These are phyloP conservation scores for Tuber umbilicatum DNA, from an alignment of 495 filamentous ascomycete species.

Conservation along the genomic window DNA sequence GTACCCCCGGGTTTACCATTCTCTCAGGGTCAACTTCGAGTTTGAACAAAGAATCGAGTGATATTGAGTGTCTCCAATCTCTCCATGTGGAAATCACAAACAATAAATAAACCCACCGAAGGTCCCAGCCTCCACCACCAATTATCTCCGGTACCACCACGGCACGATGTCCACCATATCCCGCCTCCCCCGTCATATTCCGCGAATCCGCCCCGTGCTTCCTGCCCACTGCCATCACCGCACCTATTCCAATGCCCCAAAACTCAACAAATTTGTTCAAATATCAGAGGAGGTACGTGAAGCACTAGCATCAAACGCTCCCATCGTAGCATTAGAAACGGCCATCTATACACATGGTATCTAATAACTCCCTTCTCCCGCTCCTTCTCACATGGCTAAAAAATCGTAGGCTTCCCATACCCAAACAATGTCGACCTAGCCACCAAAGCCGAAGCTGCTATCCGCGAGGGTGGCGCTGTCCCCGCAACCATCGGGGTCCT, in stretches of 20 bases:
- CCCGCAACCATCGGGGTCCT: constrained; percentile 89
- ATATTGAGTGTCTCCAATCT: background rate
- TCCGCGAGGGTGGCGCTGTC: constrained; percentile 73
- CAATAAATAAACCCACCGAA: background rate
- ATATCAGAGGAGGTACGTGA: constrained; percentile 77
- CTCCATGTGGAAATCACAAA: background rate
- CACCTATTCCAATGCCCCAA: constrained; percentile 19
- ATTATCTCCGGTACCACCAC: background rate
- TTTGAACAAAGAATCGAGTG: background rate
- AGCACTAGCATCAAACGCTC: constrained; percentile 62
- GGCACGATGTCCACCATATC: constrained; percentile 21
- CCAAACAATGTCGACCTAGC: constrained; percentile 71
- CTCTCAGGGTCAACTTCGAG: background rate
- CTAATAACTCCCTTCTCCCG: constrained; percentile 9
- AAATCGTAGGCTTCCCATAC: constrained; percentile 67
- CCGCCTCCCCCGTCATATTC: constrained; percentile 18
- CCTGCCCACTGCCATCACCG: constrained; percentile 1
- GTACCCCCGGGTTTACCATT: background rate
- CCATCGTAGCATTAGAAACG: constrained; percentile 85
- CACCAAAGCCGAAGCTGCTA: constrained; percentile 61
- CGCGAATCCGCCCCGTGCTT: background rate
- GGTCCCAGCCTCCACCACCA: background rate
- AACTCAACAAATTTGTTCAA: constrained; percentile 55
- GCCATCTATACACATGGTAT: constrained; percentile 80
- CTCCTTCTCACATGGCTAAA: constrained; percentile 31